phyloP scores from a whole-genome alignment of 306 rosid species.

The Nissolia schottii region DNA sequence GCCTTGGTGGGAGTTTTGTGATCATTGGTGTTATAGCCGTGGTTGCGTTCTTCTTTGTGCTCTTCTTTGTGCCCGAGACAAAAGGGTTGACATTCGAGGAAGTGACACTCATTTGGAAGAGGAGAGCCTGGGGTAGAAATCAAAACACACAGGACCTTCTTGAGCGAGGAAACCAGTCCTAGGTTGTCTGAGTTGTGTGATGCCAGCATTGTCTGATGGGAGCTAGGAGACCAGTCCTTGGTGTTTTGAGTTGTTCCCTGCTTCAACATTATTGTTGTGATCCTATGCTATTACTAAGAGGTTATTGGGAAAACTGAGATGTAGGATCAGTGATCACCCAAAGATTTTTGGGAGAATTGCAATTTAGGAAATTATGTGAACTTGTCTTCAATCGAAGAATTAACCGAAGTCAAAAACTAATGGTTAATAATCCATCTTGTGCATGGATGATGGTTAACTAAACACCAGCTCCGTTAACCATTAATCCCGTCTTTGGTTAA shows the following conservation, averaged over 20 bases:
- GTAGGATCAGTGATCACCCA: neutral
- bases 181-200: neutral
- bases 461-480: neutral
- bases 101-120: constrained; percentile 66
- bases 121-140: constrained; percentile 47
- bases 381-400: neutral
- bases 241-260: neutral
- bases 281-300: neutral
- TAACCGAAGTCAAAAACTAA: neutral
- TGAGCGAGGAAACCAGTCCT: constrained; percentile 28
- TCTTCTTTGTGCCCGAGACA: constrained; percentile 59
- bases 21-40: constrained; percentile 53
- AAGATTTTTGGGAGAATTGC: neutral
- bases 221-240: neutral
- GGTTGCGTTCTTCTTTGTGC: constrained; percentile 51
- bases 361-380: neutral
- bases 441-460: too few species aligned
- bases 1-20: constrained; percentile 57
- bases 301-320: neutral
- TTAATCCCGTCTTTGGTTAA: neutral
- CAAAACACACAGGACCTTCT: constrained; percentile 39
- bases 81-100: constrained; percentile 78
- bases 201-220: neutral
- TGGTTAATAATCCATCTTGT: too few species aligned
- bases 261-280: neutral